These are phyloP conservation scores for Blastosporella zonata DNA, from an alignment of 1,284 basidiomycete species.

Conservation along the genomic window DNA sequence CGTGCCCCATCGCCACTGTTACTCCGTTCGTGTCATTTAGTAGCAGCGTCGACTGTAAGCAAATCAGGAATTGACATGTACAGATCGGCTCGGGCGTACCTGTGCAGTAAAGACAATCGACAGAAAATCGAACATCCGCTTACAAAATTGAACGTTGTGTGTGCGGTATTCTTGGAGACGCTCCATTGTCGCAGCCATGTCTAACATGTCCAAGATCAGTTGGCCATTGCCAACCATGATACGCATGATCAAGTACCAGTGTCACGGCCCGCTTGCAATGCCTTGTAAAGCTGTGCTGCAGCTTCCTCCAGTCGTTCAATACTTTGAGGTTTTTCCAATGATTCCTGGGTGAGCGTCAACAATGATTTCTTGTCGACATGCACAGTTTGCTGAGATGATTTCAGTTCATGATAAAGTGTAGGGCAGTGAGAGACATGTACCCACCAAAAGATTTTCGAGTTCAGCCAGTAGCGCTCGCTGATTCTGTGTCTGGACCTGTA, in stretches of 20 bases:
- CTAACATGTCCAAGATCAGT: conserved; percentile 33
- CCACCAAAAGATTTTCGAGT: conserved; percentile 80
- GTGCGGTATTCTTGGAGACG: conserved; percentile 86
- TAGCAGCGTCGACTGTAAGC: conserved; percentile 57
- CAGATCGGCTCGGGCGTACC: conserved; percentile 16
- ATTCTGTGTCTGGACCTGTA: conserved; percentile 98
- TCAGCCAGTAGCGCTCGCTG: conserved; percentile 82
- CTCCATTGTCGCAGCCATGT: conserved; percentile 94
- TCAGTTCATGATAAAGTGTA: neutral
- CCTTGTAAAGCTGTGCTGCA: conserved; percentile 91
- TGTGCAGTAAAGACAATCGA: conserved; percentile 89
- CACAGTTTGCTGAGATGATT: conserved; percentile 73
- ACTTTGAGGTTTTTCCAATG: conserved; percentile 74
- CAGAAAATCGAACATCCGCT: conserved; percentile 85
- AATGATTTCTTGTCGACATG: conserved; percentile 84
- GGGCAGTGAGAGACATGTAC: conserved; percentile 22
- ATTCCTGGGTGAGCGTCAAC: conserved; percentile 79
- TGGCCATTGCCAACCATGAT: neutral
- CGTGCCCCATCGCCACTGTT: conserved; percentile 36
- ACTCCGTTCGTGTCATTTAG: conserved; percentile 61
- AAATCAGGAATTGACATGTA: conserved; percentile 5
- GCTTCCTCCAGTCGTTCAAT: conserved; percentile 81
- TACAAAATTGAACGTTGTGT: conserved; percentile 88
- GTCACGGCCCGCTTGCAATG: conserved; percentile 87
- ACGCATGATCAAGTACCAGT: conserved; percentile 54